Conservation (phyloP, 1,284 basidiomycete species). For the Rhizoctonia solani region DNA sequence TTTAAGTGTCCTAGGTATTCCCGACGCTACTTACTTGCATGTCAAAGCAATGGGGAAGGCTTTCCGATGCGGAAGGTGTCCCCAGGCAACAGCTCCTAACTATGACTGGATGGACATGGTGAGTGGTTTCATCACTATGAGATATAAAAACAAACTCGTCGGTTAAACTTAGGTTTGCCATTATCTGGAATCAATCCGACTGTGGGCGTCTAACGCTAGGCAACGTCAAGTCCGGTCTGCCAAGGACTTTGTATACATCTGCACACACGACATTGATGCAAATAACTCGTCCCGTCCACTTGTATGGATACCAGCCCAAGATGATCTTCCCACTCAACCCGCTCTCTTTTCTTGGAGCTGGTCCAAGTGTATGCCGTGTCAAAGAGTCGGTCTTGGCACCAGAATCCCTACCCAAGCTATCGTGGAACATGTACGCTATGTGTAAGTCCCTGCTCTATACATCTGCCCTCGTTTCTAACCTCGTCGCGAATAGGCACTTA, state of each 20-base stretch:
- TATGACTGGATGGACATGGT: constrained; percentile 10
- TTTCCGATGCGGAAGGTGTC: constrained; percentile 15
- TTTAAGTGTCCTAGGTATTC: background rate
- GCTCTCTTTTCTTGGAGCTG: background rate
- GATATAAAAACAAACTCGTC: background rate
- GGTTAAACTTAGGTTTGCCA: background rate
- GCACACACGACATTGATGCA: background rate
- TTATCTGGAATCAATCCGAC: background rate
- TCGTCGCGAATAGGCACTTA: background rate
- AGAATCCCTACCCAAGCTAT: background rate
- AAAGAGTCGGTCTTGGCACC: background rate
- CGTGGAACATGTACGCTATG: background rate
- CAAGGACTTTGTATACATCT: background rate
- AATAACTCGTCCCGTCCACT: background rate
- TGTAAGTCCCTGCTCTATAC: background rate
- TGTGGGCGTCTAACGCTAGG: background rate
- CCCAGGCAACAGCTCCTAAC: no score
- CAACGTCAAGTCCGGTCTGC: background rate
- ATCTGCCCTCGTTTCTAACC: background rate
- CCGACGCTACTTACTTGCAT: constrained; percentile 4
- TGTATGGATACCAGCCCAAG: background rate
- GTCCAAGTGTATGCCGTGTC: background rate
- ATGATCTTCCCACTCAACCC: background rate
- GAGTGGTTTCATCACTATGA: background rate
- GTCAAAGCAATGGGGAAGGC: constrained; percentile 4